Evolutionary conservation across 1,139 yeast genomes (phyloP).

Genomic region (Schwanniomyces etchellsii): DNA sequence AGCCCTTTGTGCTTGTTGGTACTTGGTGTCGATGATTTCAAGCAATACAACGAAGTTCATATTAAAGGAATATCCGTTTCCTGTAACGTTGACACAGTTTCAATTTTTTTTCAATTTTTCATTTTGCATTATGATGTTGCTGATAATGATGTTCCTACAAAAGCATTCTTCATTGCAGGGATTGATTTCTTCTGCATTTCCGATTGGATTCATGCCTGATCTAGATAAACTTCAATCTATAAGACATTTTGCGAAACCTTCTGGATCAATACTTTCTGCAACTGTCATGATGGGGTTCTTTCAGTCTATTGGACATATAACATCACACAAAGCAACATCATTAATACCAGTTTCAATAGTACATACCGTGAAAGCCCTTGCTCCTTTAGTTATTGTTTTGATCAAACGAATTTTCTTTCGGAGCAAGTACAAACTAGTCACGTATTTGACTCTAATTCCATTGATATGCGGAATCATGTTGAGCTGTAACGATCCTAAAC

Average conservation of each 20-base stretch:
- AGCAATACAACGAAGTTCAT: slow-evolving; percentile 77
- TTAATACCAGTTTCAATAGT: slow-evolving; percentile 86
- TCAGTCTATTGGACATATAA: slow-evolving; percentile 85
- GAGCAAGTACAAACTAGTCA: slow-evolving; percentile 51
- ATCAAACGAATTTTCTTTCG: slow-evolving; percentile 62
- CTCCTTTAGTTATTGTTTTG: slow-evolving; percentile 83
- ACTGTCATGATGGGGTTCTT: slow-evolving; percentile 92
- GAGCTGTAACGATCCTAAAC: slow-evolving; percentile 56
- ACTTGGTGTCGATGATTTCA: slow-evolving; percentile 72
- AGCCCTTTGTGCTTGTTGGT: slow-evolving; percentile 67
- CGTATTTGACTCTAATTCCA: slow-evolving; percentile 75
- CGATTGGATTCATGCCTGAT: slow-evolving; percentile 54
- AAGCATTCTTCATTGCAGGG: slow-evolving; percentile 14
- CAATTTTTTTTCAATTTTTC: slow-evolving; percentile 71
- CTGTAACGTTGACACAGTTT: slow-evolving; percentile 78
- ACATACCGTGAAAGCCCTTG: slow-evolving; percentile 84
- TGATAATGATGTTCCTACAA: slow-evolving; percentile 12
- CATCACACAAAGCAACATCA: slow-evolving; percentile 85
- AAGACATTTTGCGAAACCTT: slow-evolving; percentile 45
- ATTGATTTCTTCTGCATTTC: slow-evolving; percentile 30
- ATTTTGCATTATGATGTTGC: slow-evolving; percentile 36
- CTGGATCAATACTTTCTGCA: slow-evolving; percentile 49
- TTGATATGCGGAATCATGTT: slow-evolving; percentile 78
- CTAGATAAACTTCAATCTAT: slow-evolving; percentile 9
- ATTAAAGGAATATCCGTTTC: slow-evolving; percentile 62